Evolutionary conservation across 495 filamentous ascomycete species (phyloP).

Genomic region (Annulohypoxylon maeteangense): DNA sequence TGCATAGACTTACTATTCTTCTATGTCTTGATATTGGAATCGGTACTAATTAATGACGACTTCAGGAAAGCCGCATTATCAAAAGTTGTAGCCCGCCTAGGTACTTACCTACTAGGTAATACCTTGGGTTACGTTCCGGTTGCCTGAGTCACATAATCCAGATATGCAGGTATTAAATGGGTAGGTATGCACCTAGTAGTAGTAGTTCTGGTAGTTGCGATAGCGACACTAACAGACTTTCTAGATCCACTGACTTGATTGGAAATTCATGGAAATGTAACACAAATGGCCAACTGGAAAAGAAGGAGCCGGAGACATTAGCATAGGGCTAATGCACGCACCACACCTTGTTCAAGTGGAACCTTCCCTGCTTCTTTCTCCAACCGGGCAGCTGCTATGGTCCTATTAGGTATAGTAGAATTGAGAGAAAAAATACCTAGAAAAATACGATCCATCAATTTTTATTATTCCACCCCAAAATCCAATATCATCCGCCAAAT

Average conservation of each 20-base stretch:
- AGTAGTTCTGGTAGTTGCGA: neutral
- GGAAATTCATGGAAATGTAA: constrained; percentile 42
- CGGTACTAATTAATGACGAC: neutral
- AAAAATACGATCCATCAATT: constrained; percentile 31
- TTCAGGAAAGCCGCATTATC: neutral
- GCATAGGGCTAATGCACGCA: constrained; percentile 40
- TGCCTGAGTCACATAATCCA: constrained; percentile 22
- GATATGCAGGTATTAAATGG: neutral
- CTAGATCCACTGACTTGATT: constrained; percentile 39
- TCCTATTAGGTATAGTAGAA: neutral
- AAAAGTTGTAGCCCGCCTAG: neutral
- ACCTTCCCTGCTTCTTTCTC: neutral
- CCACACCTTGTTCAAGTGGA: constrained; percentile 6
- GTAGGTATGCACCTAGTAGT: neutral
- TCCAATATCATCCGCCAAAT: constrained; percentile 36
- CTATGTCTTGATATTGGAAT: neutral
- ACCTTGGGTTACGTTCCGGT: neutral
- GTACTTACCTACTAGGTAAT: too few relatives aligned
- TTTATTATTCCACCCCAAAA: constrained; percentile 25
- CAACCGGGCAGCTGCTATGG: neutral
- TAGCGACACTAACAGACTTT: constrained; percentile 24
- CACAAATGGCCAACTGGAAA: constrained; percentile 22
- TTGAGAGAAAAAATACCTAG: constrained; percentile 5
- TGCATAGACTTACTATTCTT: neutral
- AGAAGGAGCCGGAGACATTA: constrained; percentile 27